Evolutionary conservation across 345 rosid genomes (phyloP), one percentile per base, ranked within the genome.

Genomic region (Rhodamnia argentea): DNA sequence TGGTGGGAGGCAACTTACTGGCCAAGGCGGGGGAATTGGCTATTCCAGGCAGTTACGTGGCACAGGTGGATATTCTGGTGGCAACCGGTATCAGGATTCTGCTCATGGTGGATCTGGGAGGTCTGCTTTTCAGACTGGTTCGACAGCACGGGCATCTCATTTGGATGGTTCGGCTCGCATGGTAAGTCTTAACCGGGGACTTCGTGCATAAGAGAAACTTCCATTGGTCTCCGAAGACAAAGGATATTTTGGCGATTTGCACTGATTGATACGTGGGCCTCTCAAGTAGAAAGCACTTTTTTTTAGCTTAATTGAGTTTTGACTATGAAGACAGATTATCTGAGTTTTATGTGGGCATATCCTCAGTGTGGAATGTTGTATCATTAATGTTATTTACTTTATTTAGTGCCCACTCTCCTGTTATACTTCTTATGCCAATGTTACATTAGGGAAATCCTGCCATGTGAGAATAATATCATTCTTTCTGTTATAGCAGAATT

Each of bases 101-200:
- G 86, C 78, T 55, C 78, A 83, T 87, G 74, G 89, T 70, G 90
- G 87, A 16, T 88, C 91, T 11, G 91, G 90, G 29, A 87, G 92
- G 86, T 85, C 88, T 85, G 83, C 83, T 75, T 37, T n/a, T 74
- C 85, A 82, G 84, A 82, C 81, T 26, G 82, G 87, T 42, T 84
- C 88, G 5, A 85, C 91, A 14, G 88, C 85, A 50, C 92, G 95
- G 89, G 94, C 90, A 59, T 90, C 92, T 81, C 95, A 92, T 70
- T 88, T 92, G 90, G 95, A 94, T 85, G 87, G 86, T 74, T 89
- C 94, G 2, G 89, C 87, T 75, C 98, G 94, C 82, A 95, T 96
- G 96, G 98, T 96, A 56, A 94, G 89, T 88, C 96, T 95, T 26
- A 91, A 89, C 92, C 86, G 91, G 87, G 96, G 96, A 18, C 53